phyloP scores from a whole-genome alignment of 805 yeast species.

The Starmerella scarabaei region DNA sequence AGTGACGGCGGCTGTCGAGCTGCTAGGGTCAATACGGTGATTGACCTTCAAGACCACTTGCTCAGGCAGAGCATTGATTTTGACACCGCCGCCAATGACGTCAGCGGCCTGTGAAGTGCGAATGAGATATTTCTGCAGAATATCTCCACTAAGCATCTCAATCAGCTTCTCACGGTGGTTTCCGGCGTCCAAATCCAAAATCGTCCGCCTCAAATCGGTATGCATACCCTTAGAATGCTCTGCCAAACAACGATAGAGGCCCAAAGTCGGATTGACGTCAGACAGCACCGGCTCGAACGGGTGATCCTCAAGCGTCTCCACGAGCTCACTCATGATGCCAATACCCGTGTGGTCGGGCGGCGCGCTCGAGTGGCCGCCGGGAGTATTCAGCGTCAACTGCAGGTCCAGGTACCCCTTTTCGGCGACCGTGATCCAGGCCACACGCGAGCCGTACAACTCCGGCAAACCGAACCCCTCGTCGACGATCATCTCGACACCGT shows the following conservation, averaged over 20 bases:
- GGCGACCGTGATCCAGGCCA: conserved; percentile 45
- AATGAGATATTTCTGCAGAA: conserved; percentile 31
- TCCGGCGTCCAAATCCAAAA: conserved; percentile 15
- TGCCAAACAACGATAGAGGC: conserved; percentile 50
- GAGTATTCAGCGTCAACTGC: conserved; percentile 39
- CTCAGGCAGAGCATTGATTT: conserved; percentile 69
- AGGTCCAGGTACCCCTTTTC: conserved; percentile 51
- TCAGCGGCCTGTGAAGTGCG: conserved; percentile 59
- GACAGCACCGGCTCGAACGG: conserved; percentile 43
- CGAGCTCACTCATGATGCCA: conserved; percentile 55
- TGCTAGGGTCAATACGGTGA: conserved; percentile 51
- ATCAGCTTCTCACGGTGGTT: conserved; percentile 12
- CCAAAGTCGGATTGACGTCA: conserved; percentile 46
- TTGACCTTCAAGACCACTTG: conserved; percentile 41
- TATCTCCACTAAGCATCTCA: conserved; percentile 13
- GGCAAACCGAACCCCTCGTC: conserved; percentile 54
- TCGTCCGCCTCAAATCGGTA: conserved; percentile 13
- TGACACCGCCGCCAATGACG: conserved; percentile 57
- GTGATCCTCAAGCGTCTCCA: conserved; percentile 42
- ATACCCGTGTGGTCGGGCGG: conserved; percentile 77
- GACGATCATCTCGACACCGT: conserved; percentile 50
- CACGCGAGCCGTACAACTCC: conserved; percentile 34
- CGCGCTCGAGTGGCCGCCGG: conserved; percentile 69
- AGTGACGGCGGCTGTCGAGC: conserved; percentile 34
- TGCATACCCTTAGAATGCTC: conserved; percentile 20